Evolutionary conservation across 148 eudicot species (phyloP), one percentile per base, ranked within the genome.

Genomic region (Rhododendron griersonianum): DNA sequence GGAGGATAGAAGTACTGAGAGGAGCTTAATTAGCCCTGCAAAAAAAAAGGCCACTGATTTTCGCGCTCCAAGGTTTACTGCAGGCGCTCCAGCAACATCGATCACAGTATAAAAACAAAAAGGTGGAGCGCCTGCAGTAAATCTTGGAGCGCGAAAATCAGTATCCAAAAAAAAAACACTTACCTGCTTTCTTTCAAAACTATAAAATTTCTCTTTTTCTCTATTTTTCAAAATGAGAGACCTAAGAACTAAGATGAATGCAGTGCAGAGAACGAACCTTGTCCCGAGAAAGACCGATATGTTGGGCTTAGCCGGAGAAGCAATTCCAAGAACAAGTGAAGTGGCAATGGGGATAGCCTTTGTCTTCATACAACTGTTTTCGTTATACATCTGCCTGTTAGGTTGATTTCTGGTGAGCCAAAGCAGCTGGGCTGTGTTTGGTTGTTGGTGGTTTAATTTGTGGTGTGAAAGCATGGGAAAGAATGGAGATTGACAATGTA

Each of bases 201-300:
- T 65, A 23, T 11, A 69, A 11, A 69, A 13, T 13, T 1, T 13
- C 33, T 11, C 37, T 10, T 18, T 21, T 79, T 39, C 37, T 63
- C 14, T 28, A 14, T 11, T 30, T 30, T 30, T 30, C 47, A 6
- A 59, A 14, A 59, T 28, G 48, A 55, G 33, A 67, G 16, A 11
- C 75, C 75, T 69, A 69, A 67, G 16, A 11, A 39, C 75, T 69
- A 69, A 30, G 30, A 69, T 28, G 14, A 69, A 69, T 69, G 15
- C n/a, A 16, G 33, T 9, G 7, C 19, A 35, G 35, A 77, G 51
- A 77, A 35, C 61, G 15, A 77, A 78, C 91, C 89, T 83, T 41
- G 84, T 87, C 73, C 39, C 82, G 33, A 89, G 84, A 10, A 89
- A 83, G 71, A 85, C 86, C 0, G 89, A 11, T 11, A 89, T 1